Evolutionary conservation across 148 eudicot genomes (phyloP), one percentile per base, ranked within the genome.

Genomic region (Arbutus unedo): DNA sequence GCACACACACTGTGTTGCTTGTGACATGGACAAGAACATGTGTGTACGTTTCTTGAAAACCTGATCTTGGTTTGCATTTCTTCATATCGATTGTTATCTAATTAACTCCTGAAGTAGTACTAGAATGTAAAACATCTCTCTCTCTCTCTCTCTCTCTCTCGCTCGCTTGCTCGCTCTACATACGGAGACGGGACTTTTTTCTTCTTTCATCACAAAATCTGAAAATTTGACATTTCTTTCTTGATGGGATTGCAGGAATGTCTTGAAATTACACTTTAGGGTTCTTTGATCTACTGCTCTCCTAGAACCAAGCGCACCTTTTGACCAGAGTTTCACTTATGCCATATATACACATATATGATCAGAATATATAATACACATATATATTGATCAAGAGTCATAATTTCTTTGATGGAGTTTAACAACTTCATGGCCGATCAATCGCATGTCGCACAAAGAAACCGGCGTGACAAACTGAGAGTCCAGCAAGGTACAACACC

Each of bases 391-490:
- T 31, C 75, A 51, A 49, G 8, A 16, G 23, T 48, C 10, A 9
- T 38, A 7, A 68, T 16, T 15, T 60, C 10, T 82, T 71, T 43
- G 83, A 86, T 85, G 90, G 90, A 88, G 60, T 79, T 83, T 84
- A 81, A 66, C 71, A 86, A 84, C 77, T 85, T 88, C 15, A 79
- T 84, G 81, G 38, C 82, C 6, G 88, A 66, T 66, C 71, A 88
- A 57, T 76, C 84, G 2, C 90, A 88, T 55, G 85, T 86, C 9
- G 88, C 91, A 0, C 91, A 87, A 67, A 81, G 85, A 83, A 87
- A 86, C 84, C 91, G 89, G 18, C 87, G 87, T 6, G 84, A 83
- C 51, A 89, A 89, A 73, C 66, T 89, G 64, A 79, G 91, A 45
- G 25, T 89, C 78, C 90, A 84, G 64, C 85, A 88, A 16, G 74